These are phyloP conservation scores for Knoxdaviesia capensis DNA, from an alignment of 2,329 filamentous ascomycete genomes.

Conservation along the genomic window DNA sequence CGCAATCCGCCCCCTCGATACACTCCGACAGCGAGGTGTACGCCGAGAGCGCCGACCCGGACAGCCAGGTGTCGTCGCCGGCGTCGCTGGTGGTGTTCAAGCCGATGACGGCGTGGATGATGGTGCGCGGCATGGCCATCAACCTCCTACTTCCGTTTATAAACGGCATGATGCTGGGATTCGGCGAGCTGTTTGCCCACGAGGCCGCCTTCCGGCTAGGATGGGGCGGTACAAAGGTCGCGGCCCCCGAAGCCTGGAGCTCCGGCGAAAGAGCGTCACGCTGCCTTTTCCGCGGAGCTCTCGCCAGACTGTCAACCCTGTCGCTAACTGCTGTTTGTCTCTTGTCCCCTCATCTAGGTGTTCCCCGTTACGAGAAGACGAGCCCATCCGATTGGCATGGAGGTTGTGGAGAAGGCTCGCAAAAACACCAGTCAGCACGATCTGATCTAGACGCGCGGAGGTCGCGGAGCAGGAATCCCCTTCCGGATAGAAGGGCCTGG, in stretches of 20 bases:
- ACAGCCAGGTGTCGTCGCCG: slow-evolving; percentile 37
- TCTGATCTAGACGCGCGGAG: too few relatives aligned
- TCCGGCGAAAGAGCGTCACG: too few relatives aligned
- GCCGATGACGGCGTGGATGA: slow-evolving; percentile 69
- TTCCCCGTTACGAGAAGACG: slow-evolving; percentile 40
- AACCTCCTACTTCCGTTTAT: slow-evolving; percentile 91
- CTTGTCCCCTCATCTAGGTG: slow-evolving; percentile 18
- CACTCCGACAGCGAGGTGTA: slow-evolving; percentile 73
- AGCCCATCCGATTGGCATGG: slow-evolving; percentile 40
- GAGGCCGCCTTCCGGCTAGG: slow-evolving; percentile 85
- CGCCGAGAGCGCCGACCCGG: slow-evolving; percentile 45
- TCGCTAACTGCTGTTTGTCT: neutral
- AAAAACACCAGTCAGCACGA: too few relatives aligned
- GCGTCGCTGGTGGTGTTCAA: slow-evolving; percentile 67
- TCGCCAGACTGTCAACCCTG: neutral
- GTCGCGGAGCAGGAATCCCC: too few relatives aligned
- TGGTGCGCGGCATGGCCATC: slow-evolving; percentile 78
- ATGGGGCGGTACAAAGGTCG: slow-evolving; percentile 85
- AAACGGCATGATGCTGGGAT: slow-evolving; percentile 95
- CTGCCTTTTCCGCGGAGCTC: too few relatives aligned
- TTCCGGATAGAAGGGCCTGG: too few relatives aligned
- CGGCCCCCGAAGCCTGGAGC: too few relatives aligned
- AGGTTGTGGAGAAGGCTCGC: too few relatives aligned
- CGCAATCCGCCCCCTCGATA: slow-evolving; percentile 57
- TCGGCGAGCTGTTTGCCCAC: slow-evolving; percentile 91